Percentiles rank a stretch among this genome's conserved stretches.
These are phyloP conservation scores for Eremothecium gossypii DNA, from an alignment of 1,139 yeast genomes.

Conservation along the genomic window DNA sequence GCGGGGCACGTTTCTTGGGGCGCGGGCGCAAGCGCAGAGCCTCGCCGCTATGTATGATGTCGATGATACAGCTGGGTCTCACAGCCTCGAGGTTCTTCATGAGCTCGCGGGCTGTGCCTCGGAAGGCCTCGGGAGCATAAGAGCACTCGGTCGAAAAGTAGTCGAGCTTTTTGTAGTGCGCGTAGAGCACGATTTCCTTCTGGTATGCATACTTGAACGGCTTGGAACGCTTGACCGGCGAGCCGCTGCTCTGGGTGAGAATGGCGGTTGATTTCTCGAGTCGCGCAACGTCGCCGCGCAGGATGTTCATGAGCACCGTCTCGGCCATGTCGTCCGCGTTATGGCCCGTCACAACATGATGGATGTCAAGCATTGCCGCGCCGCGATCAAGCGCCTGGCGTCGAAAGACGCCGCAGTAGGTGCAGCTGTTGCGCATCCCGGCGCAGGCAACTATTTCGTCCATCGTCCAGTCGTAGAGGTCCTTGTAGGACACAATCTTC, in stretches of 20 bases:
- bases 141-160: slow-evolving; percentile 97
- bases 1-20: slow-evolving; percentile 26
- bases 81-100: slow-evolving; percentile 84
- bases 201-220: slow-evolving; percentile 95
- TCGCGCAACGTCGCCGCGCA: slow-evolving; percentile 94
- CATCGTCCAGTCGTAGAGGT: slow-evolving; percentile 94
- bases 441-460: slow-evolving; percentile 95
- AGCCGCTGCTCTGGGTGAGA: slow-evolving; percentile 68
- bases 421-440: slow-evolving; percentile 89
- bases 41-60: slow-evolving; percentile 91
- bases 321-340: slow-evolving; percentile 99
- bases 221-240: slow-evolving; percentile 82
- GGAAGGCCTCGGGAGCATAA: slow-evolving; percentile 95
- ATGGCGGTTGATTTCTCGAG: slow-evolving; percentile 85
- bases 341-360: slow-evolving; percentile 95
- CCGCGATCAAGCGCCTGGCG: slow-evolving; percentile 96
- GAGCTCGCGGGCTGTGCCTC: slow-evolving; percentile 93
- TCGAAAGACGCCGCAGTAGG: slow-evolving; percentile 95
- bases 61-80: slow-evolving; percentile 88
- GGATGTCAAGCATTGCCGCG: slow-evolving; percentile 76
- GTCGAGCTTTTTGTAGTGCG: slow-evolving; percentile 90
- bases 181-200: slow-evolving; percentile 94
- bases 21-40: slow-evolving; percentile 60
- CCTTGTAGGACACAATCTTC: slow-evolving; percentile 82
- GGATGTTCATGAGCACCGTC: slow-evolving; percentile 86